phyloP scores from a whole-genome alignment of 805 yeast species.

The Pichia gijzeniarum region DNA sequence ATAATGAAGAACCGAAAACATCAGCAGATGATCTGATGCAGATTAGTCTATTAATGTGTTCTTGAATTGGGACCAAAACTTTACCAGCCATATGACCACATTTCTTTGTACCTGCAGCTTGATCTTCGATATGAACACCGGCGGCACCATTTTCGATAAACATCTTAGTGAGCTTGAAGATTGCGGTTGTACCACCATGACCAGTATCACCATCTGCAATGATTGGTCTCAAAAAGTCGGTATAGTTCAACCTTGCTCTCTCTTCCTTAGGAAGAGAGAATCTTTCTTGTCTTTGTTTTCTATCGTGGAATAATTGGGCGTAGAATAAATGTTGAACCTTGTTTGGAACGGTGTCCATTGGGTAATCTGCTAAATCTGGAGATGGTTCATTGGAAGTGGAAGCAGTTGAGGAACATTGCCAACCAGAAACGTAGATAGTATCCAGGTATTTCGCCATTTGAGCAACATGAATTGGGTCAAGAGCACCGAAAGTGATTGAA shows the following conservation, averaged over 20 bases:
- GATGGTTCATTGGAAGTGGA: constrained; percentile 97
- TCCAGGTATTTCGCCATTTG: constrained; percentile 97
- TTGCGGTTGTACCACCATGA: constrained; percentile 97
- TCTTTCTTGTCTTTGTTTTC: constrained; percentile 89
- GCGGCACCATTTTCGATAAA: constrained; percentile 98
- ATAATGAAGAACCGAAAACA: constrained; percentile 78
- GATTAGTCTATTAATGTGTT: constrained; percentile 89
- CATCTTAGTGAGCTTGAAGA: constrained; percentile 89
- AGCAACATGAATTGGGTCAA: constrained; percentile 91
- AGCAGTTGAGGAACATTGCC: constrained; percentile 99
- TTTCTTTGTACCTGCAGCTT: constrained; percentile 97
- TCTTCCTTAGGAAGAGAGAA: constrained; percentile 52
- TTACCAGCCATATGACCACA: constrained; percentile 99
- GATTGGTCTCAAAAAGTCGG: constrained; percentile 88
- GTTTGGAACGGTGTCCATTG: constrained; percentile 98
- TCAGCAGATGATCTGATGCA: constrained; percentile 96
- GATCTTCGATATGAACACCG: constrained; percentile 97
- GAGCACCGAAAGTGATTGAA: constrained; percentile 90
- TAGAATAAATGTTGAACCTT: constrained; percentile 95
- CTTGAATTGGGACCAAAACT: constrained; percentile 95
- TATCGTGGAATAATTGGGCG: constrained; percentile 95
- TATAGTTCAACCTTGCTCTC: constrained; percentile 65
- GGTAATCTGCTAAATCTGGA: constrained; percentile 97
- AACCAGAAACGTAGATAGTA: constrained; percentile 89
- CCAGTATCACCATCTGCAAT: constrained; percentile 99